Evolutionary conservation across 805 yeast species (phyloP), one percentile per base, ranked within the genome.

Genomic region (Novakomyces olei): DNA sequence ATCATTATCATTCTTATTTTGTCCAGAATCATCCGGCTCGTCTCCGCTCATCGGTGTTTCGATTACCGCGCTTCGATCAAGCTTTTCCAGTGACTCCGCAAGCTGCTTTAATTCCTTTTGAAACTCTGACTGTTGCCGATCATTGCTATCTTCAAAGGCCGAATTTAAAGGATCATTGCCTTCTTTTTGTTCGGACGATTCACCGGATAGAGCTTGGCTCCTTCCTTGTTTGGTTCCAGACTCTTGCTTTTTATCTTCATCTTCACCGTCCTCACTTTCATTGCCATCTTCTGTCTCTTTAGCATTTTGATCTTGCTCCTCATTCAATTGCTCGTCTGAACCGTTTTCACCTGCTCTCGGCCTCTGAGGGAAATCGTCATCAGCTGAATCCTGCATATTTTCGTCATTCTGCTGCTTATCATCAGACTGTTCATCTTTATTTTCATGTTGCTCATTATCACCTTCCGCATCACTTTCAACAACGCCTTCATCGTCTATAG

Each of bases 191-290:
- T n/a, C n/a, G n/a, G n/a, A n/a, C n/a, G n/a, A n/a, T n/a, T n/a
- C n/a, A n/a, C n/a, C n/a, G n/a, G n/a, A n/a, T n/a, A n/a, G n/a
- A n/a, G n/a, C n/a, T n/a, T n/a, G n/a, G n/a, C n/a, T n/a, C n/a
- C n/a, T n/a, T n/a, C n/a, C n/a, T n/a, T n/a, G n/a, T n/a, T n/a
- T n/a, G n/a, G n/a, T n/a, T 9, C 27, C 27, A 26, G 10, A 15
- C 27, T 27, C 15, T 9, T 41, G 41, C 14, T 40, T 39, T 19
- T 81, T 83, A 26, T 76, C 79, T 32, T 74, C 37, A 10, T 37
- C 39, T 4, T 72, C 69, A 16, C 58, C 54, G 34, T 66, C 63
- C 8, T 71, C 70, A 17, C 48, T 38, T 4, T 46, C 50, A 16
- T 51, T 55, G 67, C 74, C 44, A 17, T 50, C 54, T 4, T 42